These are phyloP conservation scores for Pseudocohnilembus persalinus DNA, from an alignment of 169 alveolate genomes.

Conservation along the genomic window DNA sequence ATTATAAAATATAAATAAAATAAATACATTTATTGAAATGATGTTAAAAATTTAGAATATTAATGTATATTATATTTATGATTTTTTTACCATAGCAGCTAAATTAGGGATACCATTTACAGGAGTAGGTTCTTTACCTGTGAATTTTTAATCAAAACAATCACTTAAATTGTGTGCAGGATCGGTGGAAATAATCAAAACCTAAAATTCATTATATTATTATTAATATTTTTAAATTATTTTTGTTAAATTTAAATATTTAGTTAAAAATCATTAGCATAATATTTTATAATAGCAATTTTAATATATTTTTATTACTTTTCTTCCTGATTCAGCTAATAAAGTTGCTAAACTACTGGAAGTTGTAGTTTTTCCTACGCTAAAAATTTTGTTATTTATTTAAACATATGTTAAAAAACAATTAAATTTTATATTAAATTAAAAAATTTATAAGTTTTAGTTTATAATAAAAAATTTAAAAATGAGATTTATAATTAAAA, in stretches of 20 bases:
- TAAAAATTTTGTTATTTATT: not conserved
- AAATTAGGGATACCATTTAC: slow-evolving; percentile 95
- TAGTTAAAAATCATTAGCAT: too few relatives aligned
- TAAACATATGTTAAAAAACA: not conserved
- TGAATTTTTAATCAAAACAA: slow-evolving; percentile 96
- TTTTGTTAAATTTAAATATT: too few relatives aligned
- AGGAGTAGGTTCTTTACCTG: slow-evolving; percentile 90
- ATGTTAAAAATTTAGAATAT: too few relatives aligned
- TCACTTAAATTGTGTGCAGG: slow-evolving; percentile 99
- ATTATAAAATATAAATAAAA: too few relatives aligned
- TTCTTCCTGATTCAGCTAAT: slow-evolving; percentile 91
- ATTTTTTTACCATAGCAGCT: slow-evolving; percentile 89
- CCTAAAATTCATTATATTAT: slow-evolving; percentile 65
- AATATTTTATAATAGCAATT: not conserved
- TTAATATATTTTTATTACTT: slow-evolving; percentile 68
- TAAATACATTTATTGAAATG: too few relatives aligned
- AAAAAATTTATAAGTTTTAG: too few relatives aligned
- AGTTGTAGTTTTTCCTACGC: slow-evolving; percentile 99
- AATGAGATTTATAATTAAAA: too few relatives aligned
- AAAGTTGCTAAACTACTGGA: slow-evolving; percentile 95
- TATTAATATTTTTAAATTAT: too few relatives aligned
- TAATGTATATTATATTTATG: too few relatives aligned
- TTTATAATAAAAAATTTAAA: too few relatives aligned
- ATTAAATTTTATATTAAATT: too few relatives aligned
- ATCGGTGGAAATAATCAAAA: slow-evolving; percentile 97